A percentile compares a stretch with the other conserved stretches of the same genome.
Conservation (phyloP, 148 eudicot genomes). For the Vaccinium vitisidaea region DNA sequence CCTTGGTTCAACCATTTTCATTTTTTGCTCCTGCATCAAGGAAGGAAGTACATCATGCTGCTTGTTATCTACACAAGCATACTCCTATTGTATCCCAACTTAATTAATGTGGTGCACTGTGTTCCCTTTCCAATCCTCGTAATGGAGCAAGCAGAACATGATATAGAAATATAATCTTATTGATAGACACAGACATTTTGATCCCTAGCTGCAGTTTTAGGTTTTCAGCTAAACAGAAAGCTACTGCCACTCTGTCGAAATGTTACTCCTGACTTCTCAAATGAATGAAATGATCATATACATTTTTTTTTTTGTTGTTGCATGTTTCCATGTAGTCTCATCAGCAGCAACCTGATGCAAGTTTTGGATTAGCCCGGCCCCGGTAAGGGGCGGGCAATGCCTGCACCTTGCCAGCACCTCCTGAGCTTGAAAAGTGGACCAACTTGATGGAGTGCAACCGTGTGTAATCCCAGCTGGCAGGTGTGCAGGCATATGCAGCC, state of each 20-base stretch:
- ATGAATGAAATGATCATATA: neutral
- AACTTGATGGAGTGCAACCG: slow-evolving; percentile 10
- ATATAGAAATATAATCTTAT: neutral
- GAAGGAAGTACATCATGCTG: neutral
- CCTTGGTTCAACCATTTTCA: too few species aligned
- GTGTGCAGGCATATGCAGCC: slow-evolving; percentile 78
- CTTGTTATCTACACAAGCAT: neutral
- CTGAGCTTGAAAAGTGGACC: slow-evolving; percentile 5
- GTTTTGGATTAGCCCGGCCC: slow-evolving; percentile 99
- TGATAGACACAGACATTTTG: neutral
- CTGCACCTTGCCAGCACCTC: slow-evolving; percentile 74
- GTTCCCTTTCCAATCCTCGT: neutral
- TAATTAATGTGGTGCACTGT: neutral
- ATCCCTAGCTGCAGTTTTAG: neutral
- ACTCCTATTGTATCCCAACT: neutral
- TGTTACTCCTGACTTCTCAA: neutral
- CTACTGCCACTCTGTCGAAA: neutral
- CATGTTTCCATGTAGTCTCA: slow-evolving; percentile 54
- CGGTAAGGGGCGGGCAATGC: slow-evolving; percentile 98
- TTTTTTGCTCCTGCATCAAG: too few species aligned
- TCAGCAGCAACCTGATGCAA: slow-evolving; percentile 82
- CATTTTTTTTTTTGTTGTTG: neutral
- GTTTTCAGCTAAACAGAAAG: neutral
- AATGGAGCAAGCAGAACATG: neutral
- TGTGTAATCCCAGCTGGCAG: slow-evolving; percentile 36